Percentiles rank a stretch among this genome's conserved stretches.
Conservation (phyloP, 2,329 filamentous ascomycete genomes). For the Ophiostoma sp. region DNA sequence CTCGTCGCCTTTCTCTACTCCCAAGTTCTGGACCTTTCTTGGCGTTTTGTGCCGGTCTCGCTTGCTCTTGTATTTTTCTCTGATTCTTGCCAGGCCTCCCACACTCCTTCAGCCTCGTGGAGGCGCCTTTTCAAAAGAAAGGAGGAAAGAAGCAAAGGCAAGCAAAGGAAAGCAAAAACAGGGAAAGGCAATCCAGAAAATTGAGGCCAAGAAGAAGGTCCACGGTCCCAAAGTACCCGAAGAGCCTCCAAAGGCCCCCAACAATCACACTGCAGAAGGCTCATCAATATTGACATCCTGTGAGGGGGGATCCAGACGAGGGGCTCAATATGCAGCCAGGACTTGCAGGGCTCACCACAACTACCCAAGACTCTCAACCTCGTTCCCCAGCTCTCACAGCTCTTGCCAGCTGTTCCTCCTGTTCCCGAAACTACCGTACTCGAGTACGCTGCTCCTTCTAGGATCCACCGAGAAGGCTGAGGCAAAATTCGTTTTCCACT, state of each 20-base stretch:
- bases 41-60: background rate
- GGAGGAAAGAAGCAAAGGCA: too few species aligned
- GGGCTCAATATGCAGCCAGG: background rate
- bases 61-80: background rate
- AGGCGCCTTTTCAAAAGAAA: too few species aligned
- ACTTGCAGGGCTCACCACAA: background rate
- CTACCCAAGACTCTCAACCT: background rate
- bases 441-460: background rate
- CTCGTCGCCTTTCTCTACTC: background rate
- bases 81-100: background rate
- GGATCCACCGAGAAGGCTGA: constrained; percentile 8
- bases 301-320: background rate
- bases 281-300: background rate
- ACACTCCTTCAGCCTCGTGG: background rate
- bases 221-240: background rate
- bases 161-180: background rate
- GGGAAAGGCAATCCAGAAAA: background rate
- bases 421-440: background rate
- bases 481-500: background rate
- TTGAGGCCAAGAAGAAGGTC: background rate
- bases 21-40: background rate
- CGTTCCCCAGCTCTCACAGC: background rate
- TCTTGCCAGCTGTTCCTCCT: background rate
- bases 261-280: background rate
- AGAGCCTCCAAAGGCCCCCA: background rate